A percentile compares a stretch with the other conserved stretches of the same genome.
These are phyloP conservation scores for Alternaria sp. DNA, from an alignment of 2,329 filamentous ascomycete species.

Conservation along the genomic window DNA sequence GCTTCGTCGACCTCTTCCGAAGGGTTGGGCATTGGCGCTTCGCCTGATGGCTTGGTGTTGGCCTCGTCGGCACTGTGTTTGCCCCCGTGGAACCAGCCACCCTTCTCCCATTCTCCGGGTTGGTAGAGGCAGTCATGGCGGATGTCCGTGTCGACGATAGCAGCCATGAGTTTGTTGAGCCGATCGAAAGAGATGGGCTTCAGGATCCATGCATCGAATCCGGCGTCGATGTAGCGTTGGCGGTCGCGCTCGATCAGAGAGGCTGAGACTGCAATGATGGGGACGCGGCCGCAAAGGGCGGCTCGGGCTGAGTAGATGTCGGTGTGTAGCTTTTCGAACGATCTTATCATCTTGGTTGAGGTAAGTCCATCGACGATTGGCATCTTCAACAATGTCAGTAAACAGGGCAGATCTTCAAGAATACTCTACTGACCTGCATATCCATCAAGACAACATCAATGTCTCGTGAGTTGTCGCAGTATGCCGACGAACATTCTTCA, in stretches of 20 bases:
- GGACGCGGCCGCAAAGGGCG: constrained; percentile 68
- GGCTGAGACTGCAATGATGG: constrained; percentile 87
- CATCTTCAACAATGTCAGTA: constrained; percentile 66
- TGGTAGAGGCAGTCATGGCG: constrained; percentile 71
- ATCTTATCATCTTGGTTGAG: constrained; percentile 83
- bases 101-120: constrained; percentile 79
- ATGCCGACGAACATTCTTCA: constrained; percentile 78
- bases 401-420: too few relatives aligned
- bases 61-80: constrained; percentile 48
- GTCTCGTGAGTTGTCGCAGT: constrained; percentile 65
- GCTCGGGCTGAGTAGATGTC: constrained; percentile 66
- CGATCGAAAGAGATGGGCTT: constrained; percentile 86
- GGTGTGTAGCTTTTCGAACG: constrained; percentile 65
- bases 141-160: constrained; percentile 67
- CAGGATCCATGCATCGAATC: constrained; percentile 90
- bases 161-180: constrained; percentile 70
- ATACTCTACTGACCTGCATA: constrained; percentile 73
- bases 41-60: constrained; percentile 43
- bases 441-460: constrained; percentile 91
- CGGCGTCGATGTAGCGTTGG: constrained; percentile 73
- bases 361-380: constrained; percentile 85
- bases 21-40: constrained; percentile 25
- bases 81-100: constrained; percentile 76
- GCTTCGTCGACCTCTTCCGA: constrained; percentile 26
- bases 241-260: constrained; percentile 75